Percentiles rank a stretch among this genome's conserved stretches.
phyloP scores from a whole-genome alignment of 257 asterid genomes.

The Lycium barbarum region DNA sequence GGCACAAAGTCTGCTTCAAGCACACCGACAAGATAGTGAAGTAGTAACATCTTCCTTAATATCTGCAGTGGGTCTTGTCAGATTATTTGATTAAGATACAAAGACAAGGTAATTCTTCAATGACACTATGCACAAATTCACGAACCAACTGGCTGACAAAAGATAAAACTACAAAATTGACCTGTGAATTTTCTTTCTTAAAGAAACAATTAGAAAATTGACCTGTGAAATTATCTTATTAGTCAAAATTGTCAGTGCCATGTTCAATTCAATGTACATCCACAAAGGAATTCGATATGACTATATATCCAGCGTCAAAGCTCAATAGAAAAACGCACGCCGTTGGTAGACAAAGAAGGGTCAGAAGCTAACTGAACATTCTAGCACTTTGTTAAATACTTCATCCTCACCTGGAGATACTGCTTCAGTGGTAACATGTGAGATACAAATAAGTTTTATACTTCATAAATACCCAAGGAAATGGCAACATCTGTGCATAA shows the following conservation, averaged over 20 bases:
- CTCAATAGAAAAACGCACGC: not conserved
- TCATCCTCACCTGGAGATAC: not conserved
- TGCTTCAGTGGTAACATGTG: not conserved
- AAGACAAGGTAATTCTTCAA: constrained; percentile 11
- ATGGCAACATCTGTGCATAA: not conserved
- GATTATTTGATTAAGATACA: constrained; percentile 9
- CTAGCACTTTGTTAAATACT: not conserved
- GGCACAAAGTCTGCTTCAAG: constrained; percentile 79
- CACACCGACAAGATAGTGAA: constrained; percentile 78
- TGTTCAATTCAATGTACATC: not conserved
- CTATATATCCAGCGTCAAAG: not conserved
- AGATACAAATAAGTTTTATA: not conserved
- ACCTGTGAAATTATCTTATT: not conserved
- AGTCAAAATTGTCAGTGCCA: not conserved
- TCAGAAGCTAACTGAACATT: constrained; percentile 12
- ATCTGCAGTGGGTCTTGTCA: constrained; percentile 54
- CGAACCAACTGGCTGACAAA: not conserved
- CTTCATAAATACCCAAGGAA: not conserved
- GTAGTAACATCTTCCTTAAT: constrained; percentile 72
- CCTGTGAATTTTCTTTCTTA: not conserved
- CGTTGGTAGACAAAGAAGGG: not conserved
- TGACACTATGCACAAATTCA: not conserved
- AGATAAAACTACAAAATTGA: not conserved
- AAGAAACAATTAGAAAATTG: not conserved
- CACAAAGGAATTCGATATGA: not conserved